These are phyloP conservation scores for Eimeria acervulina DNA, from an alignment of 169 alveolate species.

Conservation along the genomic window DNA sequence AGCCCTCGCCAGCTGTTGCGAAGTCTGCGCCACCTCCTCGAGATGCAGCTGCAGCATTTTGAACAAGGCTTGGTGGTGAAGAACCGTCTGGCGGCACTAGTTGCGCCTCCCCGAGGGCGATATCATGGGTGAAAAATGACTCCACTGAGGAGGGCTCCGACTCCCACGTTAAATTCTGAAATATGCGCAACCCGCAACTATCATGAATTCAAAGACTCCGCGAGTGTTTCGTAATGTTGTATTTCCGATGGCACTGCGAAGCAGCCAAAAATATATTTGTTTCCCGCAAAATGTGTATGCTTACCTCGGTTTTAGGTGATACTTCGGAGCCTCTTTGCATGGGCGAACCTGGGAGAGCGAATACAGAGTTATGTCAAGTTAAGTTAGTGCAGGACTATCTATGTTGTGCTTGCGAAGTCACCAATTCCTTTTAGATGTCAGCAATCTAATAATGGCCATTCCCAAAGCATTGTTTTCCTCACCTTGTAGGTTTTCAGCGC, in stretches of 20 bases:
- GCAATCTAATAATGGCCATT: not conserved
- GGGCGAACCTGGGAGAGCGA: not conserved
- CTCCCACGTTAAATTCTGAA: not conserved
- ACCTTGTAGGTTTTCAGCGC: conserved; percentile 28
- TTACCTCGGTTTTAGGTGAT: not conserved
- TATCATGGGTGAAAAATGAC: conserved; percentile 5
- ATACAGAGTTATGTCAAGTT: not conserved
- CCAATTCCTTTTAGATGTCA: not conserved
- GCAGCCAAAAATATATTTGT: not conserved
- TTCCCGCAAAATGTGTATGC: not conserved
- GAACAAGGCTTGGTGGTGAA: conserved; percentile 8
- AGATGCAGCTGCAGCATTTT: conserved; percentile 15
- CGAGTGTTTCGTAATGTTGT: not conserved
- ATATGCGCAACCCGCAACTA: not conserved
- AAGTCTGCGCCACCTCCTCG: not conserved
- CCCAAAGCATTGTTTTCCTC: not conserved
- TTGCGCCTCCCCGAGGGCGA: conserved; percentile 58
- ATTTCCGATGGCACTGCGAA: not conserved
- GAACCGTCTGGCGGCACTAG: not conserved
- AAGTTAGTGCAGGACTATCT: not conserved
- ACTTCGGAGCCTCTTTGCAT: not conserved
- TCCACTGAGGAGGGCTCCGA: not conserved
- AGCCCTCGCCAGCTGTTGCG: not conserved
- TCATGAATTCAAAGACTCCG: not conserved
- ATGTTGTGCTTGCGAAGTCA: not conserved